Evolutionary conservation across 345 rosid genomes (phyloP).

Genomic region (thale cress (Arabidopsis thaliana)): TAIR10.1 NC_003074.8:22075001-22075500

Average conservation of each 20-base stretch:
- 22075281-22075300: conserved; percentile 32
- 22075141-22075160: conserved; percentile 34
- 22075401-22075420: conserved; percentile 34
- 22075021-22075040: conserved; percentile 59
- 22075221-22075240: conserved; percentile 50
- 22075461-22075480: conserved; percentile 3
- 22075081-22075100: conserved; percentile 33
- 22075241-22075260: conserved; percentile 26
- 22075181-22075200: conserved; percentile 47
- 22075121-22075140: conserved; percentile 38
- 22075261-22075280: conserved; percentile 27
- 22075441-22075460: neutral
- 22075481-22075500: conserved; percentile 6
- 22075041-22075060: conserved; percentile 71
- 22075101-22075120: conserved; percentile 38
- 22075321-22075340: conserved; percentile 45
- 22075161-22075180: conserved; percentile 45
- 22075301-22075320: conserved; percentile 25
- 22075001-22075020: conserved; percentile 83
- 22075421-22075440: neutral
- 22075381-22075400: conserved; percentile 24
- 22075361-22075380: conserved; percentile 18
- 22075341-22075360: conserved; percentile 28
- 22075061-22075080: conserved; percentile 39
- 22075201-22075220: conserved; percentile 51